Conservation (phyloP, 2,329 filamentous ascomycete genomes). For the Curvularia spicifera region DNA sequence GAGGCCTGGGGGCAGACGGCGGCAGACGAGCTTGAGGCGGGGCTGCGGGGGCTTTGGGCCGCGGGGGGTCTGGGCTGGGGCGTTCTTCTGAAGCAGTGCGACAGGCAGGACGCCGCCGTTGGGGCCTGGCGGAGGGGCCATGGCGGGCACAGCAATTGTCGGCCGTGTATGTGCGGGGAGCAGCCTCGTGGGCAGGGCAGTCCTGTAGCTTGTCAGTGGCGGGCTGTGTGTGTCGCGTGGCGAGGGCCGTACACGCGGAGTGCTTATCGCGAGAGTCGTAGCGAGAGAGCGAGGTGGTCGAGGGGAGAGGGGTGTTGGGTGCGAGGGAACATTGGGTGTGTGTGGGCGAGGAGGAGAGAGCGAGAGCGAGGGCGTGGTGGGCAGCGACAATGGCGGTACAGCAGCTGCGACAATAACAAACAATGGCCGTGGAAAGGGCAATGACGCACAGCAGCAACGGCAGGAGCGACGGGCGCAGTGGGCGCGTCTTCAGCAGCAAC, state of each 20-base stretch:
- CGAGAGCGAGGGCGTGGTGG: not conserved
- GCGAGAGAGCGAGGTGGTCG: slow-evolving; percentile 3
- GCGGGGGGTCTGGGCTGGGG: slow-evolving; percentile 38
- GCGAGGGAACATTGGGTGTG: slow-evolving; percentile 8
- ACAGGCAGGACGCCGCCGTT: slow-evolving; percentile 51
- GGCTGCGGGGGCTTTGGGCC: slow-evolving; percentile 57
- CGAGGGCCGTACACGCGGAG: not conserved
- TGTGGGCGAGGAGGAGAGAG: not conserved
- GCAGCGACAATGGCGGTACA: not conserved
- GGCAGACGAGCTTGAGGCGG: slow-evolving; percentile 82
- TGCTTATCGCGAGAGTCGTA: slow-evolving; percentile 7
- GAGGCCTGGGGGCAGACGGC: slow-evolving; percentile 84
- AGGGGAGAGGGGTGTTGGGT: slow-evolving; percentile 6
- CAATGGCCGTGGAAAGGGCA: not conserved
- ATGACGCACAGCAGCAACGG: not conserved
- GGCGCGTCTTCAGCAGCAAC: not conserved
- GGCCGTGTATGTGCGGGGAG: not conserved
- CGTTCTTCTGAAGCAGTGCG: slow-evolving; percentile 46
- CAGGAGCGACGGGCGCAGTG: not conserved
- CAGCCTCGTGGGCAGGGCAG: not conserved
- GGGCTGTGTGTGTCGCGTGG: not conserved
- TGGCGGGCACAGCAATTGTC: slow-evolving; percentile 15
- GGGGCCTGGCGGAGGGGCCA: slow-evolving; percentile 42
- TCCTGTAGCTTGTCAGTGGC: not conserved
- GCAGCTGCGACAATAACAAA: not conserved